Percentiles rank a stretch among this genome's conserved stretches.
These are phyloP conservation scores for Hypoxylon sp. DNA, from an alignment of 2,329 filamentous ascomycete species.

Conservation along the genomic window DNA sequence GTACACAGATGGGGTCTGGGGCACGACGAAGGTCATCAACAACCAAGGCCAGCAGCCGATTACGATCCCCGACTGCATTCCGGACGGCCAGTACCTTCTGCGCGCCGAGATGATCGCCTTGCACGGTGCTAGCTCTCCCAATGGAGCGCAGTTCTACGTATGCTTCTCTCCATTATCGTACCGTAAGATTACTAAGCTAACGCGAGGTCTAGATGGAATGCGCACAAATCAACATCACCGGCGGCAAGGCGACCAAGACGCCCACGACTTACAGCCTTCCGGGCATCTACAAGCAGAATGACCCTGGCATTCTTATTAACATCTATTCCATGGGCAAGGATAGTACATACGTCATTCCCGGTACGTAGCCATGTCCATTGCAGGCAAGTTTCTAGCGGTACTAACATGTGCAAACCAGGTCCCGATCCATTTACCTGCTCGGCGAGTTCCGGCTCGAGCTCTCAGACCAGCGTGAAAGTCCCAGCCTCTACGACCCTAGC, in stretches of 20 bases:
- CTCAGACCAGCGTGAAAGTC: constrained; percentile 23
- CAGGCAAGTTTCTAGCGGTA: not conserved
- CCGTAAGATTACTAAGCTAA: constrained; percentile 4
- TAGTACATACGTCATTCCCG: constrained; percentile 54
- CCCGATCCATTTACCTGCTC: constrained; percentile 48
- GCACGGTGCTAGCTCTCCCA: constrained; percentile 61
- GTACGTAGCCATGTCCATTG: constrained; percentile 36
- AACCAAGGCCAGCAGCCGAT: constrained; percentile 65
- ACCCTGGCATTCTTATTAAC: constrained; percentile 58
- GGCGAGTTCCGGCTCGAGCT: constrained; percentile 20
- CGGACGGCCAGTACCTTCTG: constrained; percentile 70
- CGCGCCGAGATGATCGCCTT: constrained; percentile 73
- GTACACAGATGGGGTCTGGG: constrained; percentile 49
- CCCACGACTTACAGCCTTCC: constrained; percentile 57
- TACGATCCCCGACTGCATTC: constrained; percentile 67
- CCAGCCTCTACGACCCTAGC: constrained; percentile 39
- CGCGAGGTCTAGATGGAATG: constrained; percentile 59
- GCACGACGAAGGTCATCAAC: constrained; percentile 61
- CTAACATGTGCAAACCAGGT: constrained; percentile 22
- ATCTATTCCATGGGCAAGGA: constrained; percentile 56
- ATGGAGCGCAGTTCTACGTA: constrained; percentile 64
- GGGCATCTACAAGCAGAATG: constrained; percentile 57
- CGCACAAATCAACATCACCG: constrained; percentile 54
- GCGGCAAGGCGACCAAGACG: constrained; percentile 50
- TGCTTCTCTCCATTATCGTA: constrained; percentile 1